Percentiles rank a stretch among this genome's conserved stretches.
phyloP scores from a whole-genome alignment of 2,329 filamentous ascomycete species.

The Ophiostoma tasmaniense region DNA sequence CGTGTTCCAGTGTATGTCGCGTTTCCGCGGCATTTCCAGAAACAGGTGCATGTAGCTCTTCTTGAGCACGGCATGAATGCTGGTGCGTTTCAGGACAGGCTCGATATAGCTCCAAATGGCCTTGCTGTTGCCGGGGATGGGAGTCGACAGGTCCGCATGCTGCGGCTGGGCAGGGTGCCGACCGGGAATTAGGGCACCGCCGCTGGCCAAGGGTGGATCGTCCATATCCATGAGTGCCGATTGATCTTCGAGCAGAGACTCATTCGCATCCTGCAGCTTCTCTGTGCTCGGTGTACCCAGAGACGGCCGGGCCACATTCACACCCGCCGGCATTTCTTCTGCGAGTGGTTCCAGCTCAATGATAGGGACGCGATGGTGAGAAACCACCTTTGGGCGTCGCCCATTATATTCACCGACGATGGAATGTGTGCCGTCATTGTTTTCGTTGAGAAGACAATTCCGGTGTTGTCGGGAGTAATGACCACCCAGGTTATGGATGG shows the following conservation, averaged over 20 bases:
- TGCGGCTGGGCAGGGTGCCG: neutral
- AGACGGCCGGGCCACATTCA: neutral
- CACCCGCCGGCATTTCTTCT: neutral
- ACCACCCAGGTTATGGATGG: slow-evolving; percentile 2
- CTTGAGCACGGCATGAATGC: slow-evolving; percentile 11
- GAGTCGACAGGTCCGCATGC: neutral
- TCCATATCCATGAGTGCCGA: neutral
- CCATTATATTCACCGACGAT: slow-evolving; percentile 15
- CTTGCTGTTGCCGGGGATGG: slow-evolving; percentile 3
- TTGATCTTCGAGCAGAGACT: neutral
- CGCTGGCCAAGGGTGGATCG: neutral
- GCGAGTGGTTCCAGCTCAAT: slow-evolving; percentile 14
- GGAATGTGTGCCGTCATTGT: slow-evolving; percentile 24
- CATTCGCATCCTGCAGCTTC: neutral
- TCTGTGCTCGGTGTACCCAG: neutral
- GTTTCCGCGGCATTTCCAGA: slow-evolving; percentile 23
- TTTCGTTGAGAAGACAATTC: neutral
- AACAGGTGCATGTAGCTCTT: slow-evolving; percentile 23
- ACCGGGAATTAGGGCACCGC: neutral
- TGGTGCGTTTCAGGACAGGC: slow-evolving; percentile 21
- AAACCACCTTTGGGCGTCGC: slow-evolving; percentile 22
- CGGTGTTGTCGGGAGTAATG: neutral
- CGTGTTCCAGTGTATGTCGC: slow-evolving; percentile 27
- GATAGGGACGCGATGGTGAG: slow-evolving; percentile 17
- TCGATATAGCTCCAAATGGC: slow-evolving; percentile 26